Base-by-base conservation (phyloP, 345 rosid genomes). In the Moricandia moricandioides region DNA sequence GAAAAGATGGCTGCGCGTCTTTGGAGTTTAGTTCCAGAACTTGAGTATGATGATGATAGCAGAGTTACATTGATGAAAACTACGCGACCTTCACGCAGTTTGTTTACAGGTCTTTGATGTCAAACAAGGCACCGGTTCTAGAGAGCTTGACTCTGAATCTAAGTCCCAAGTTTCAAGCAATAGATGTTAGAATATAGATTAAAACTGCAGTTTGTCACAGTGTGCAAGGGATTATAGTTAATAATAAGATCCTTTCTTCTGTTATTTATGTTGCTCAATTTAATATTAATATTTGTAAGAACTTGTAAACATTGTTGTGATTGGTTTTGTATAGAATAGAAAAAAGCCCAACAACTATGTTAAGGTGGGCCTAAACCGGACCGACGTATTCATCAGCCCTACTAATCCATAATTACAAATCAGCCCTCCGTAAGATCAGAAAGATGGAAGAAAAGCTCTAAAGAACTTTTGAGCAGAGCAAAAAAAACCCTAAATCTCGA, bases 401-500 rank as follows among this genome's bases (percentile, higher is more conserved):
- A 17, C n/a, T 35, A 39, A 27, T 9, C 13, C 34, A n/a, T 13
- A 72, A 10, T 49, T 69, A 39, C 65, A 69, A 61, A 67, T 75
- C 69, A 3, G 24, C 55, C 67, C 35, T 68, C 26, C 18, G 7
- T 52, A 52, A 61, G 62, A 54, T 54, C 13, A 9, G 11, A n/a
- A 21, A 39, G 33, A 9, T 2, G 27, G 63, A 62, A 12, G 39
- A 52, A 33, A 21, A 60, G 8, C 29, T 29, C 13, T 2, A 4
- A 57, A 57, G 11, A 12, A 49, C 70, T 65, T 40, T 55, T 27
- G 34, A 55, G 70, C 64, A 54, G 37, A 51, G 39, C 71, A 31
- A 55, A 65, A 34, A 67, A 47, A 72, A 75, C 70, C 60, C 77
- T 74, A 80, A 77, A 77, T 70, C n/a, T 62, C 69, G 11, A 90